These are phyloP conservation scores for Hypoxylon sp. DNA, from an alignment of 2,329 filamentous ascomycete species.

Conservation along the genomic window DNA sequence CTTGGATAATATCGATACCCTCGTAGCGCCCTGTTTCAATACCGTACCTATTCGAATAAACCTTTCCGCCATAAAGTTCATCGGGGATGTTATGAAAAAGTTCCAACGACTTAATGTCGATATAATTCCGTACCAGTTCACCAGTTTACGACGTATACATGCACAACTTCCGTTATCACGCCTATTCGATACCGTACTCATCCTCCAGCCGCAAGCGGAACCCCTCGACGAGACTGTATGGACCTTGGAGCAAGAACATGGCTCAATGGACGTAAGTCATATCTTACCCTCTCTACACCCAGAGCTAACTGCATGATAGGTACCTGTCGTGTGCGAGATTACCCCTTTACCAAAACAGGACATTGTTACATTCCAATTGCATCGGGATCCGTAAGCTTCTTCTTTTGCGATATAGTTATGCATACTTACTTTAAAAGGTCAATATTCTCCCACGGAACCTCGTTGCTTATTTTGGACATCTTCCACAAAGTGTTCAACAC, in stretches of 20 bases:
- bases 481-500: slow-evolving; percentile 50
- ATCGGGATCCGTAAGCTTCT: slow-evolving; percentile 69
- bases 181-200: slow-evolving; percentile 85
- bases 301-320: slow-evolving; percentile 54
- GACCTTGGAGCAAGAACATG: slow-evolving; percentile 69
- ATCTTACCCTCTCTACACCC: not conserved
- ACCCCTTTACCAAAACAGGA: slow-evolving; percentile 69
- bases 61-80: slow-evolving; percentile 63
- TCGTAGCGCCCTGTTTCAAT: slow-evolving; percentile 95
- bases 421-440: slow-evolving; percentile 47
- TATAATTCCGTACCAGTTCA: slow-evolving; percentile 79
- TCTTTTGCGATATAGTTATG: not conserved
- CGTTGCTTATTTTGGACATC: slow-evolving; percentile 49
- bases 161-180: slow-evolving; percentile 60
- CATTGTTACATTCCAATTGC: slow-evolving; percentile 71
- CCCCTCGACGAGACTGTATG: slow-evolving; percentile 70
- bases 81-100: slow-evolving; percentile 70
- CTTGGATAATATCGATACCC: slow-evolving; percentile 75
- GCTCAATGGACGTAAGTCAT: slow-evolving; percentile 75
- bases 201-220: slow-evolving; percentile 78
- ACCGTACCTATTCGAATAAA: slow-evolving; percentile 80
- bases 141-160: slow-evolving; percentile 81
- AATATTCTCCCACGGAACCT: slow-evolving; percentile 45
- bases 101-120: slow-evolving; percentile 75
- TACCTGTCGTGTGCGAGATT: slow-evolving; percentile 84